These are phyloP conservation scores for Cryphonectria naterciae DNA, from an alignment of 2,329 filamentous ascomycete genomes.

Conservation along the genomic window DNA sequence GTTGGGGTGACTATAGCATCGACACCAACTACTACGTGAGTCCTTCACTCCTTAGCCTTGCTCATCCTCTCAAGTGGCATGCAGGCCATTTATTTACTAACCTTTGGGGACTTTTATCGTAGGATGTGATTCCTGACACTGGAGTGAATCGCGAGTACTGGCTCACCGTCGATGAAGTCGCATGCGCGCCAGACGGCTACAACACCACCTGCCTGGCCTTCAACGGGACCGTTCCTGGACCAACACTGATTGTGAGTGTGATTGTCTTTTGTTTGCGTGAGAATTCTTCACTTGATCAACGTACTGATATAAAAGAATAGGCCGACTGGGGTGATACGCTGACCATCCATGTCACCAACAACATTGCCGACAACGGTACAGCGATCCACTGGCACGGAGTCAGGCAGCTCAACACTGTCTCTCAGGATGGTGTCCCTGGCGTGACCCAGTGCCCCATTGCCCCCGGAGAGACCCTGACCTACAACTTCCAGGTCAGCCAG, in stretches of 20 bases:
- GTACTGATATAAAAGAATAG: slow-evolving; percentile 20
- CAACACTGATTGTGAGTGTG: slow-evolving; percentile 34
- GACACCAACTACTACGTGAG: slow-evolving; percentile 37
- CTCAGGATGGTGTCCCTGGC: slow-evolving; percentile 48
- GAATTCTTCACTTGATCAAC: background rate
- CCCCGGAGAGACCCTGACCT: slow-evolving; percentile 39
- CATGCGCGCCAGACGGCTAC: slow-evolving; percentile 34
- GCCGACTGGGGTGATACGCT: slow-evolving; percentile 50
- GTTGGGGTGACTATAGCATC: slow-evolving; percentile 39
- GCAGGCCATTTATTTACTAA: background rate
- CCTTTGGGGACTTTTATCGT: background rate
- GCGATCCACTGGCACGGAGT: slow-evolving; percentile 55
- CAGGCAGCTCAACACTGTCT: slow-evolving; percentile 47
- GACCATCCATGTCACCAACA: slow-evolving; percentile 65
- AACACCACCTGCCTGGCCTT: slow-evolving; percentile 35
- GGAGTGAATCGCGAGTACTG: slow-evolving; percentile 33
- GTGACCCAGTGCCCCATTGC: slow-evolving; percentile 48
- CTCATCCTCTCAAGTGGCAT: background rate
- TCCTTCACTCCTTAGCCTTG: background rate
- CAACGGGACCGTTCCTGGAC: slow-evolving; percentile 41
- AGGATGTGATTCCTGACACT: slow-evolving; percentile 34
- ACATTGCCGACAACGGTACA: slow-evolving; percentile 49
- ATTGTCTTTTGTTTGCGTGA: background rate
- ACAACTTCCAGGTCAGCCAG: slow-evolving; percentile 40
- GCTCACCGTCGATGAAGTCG: slow-evolving; percentile 31